A percentile compares a stretch with the other conserved stretches of the same genome.
Evolutionary conservation across 257 asterid species (phyloP).

Genomic region (Solanum sparsipilum): DNA sequence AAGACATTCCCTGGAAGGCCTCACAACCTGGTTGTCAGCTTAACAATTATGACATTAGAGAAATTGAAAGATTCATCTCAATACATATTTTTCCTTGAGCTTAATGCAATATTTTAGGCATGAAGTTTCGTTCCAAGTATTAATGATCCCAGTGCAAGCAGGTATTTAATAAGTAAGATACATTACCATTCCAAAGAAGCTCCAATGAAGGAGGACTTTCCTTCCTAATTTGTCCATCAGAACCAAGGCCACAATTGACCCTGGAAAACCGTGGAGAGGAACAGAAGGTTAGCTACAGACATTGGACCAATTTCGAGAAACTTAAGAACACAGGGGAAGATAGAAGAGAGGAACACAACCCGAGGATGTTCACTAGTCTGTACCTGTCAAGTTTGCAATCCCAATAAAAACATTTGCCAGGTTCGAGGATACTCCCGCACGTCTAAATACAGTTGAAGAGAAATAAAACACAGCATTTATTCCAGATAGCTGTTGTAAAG

Average conservation of each 20-base stretch:
- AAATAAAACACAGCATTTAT: slow-evolving; percentile 98
- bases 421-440: slow-evolving; percentile 87
- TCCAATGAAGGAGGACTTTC: slow-evolving; percentile 79
- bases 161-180: background rate
- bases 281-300: background rate
- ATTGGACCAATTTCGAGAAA: background rate
- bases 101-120: background rate
- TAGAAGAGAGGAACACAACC: background rate
- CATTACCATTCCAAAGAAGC: slow-evolving; percentile 91
- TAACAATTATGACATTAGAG: background rate
- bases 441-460: slow-evolving; percentile 99
- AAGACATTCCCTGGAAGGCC: background rate
- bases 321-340: background rate
- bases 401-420: slow-evolving; percentile 81
- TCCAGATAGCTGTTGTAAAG: slow-evolving; percentile 99
- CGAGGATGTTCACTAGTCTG: background rate
- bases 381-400: slow-evolving; percentile 65
- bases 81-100: background rate
- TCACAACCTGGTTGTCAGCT: background rate
- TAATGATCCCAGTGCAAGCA: background rate
- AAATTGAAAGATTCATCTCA: background rate
- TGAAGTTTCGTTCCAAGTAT: background rate
- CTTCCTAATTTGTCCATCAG: slow-evolving; percentile 93
- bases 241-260: slow-evolving; percentile 62
- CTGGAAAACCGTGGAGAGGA: slow-evolving; percentile 13